Base-by-base conservation (phyloP, 192 early-diverging fungal species). In the Backusella luteola region DNA sequence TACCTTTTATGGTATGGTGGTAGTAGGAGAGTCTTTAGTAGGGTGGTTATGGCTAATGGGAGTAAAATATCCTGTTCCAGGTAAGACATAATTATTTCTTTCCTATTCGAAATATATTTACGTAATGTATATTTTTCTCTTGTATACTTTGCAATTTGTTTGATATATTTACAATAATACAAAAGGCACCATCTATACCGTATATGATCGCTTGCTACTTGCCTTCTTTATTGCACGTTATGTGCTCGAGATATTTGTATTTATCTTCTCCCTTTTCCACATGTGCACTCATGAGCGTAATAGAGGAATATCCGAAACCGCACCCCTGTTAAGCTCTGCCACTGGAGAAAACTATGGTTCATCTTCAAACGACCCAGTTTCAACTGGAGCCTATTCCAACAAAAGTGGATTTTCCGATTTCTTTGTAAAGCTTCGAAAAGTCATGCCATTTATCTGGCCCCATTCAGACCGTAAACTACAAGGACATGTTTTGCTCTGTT, bases 401-500 rank as follows among this genome's bases (percentile, higher is more conserved):
- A 42, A 59, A 6, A 42, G 29, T 21, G 34, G 34, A 11, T 63
- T 85, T 53, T 67, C 82, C 15, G 81, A 86, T 21, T 88, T 86
- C 49, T 80, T 84, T 44, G 66, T 44, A 9, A 90, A 91, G 29
- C 80, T 96, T 59, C 74, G 82, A 63, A 87, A 87, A 8, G 83
- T 99, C 7, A 42, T 92, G 72, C 97, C 96, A 0, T 96, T 92
- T 76, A 85, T 97, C 23, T 96, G 94, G 89, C 96, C 97, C 7
- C 85, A 86, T 1, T 79, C 86, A 12, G 83, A 89, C n/a, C 32
- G 67, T 1, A 69, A 75, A 38, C 82, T 96, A 34, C 90, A 95
- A 76, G 68, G 91, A 6, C 83, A 91, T 52, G 89, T 98, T n/a
- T 78, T 91, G 23, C 59, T 88, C 6, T 95, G 93, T 56, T 86